Conservation (phyloP, 192 early-diverging fungal genomes). For the Funneliformis geosporum region DNA sequence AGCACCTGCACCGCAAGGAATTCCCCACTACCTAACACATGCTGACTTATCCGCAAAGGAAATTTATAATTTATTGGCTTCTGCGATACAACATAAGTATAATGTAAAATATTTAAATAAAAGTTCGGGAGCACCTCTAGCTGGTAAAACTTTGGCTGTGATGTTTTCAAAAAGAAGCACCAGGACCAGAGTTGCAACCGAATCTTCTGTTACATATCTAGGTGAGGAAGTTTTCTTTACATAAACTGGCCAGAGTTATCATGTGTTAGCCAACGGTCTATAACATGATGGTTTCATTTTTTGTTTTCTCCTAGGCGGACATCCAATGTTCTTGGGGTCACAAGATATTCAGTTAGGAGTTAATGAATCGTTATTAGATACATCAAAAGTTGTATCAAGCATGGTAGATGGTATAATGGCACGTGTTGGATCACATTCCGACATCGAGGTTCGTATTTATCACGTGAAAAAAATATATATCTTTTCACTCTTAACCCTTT, state of each 20-base stretch:
- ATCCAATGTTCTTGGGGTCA: constrained; percentile 91
- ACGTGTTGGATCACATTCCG: constrained; percentile 83
- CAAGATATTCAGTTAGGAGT: constrained; percentile 97
- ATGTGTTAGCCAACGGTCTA: neutral
- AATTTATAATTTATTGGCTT: constrained; percentile 75
- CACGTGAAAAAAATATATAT: neutral
- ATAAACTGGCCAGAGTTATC: neutral
- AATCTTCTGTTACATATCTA: constrained; percentile 86
- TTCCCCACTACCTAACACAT: constrained; percentile 74
- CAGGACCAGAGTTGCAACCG: constrained; percentile 93
- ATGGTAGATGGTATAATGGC: constrained; percentile 98
- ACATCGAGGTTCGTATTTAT: constrained; percentile 69
- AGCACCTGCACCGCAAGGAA: constrained; percentile 8
- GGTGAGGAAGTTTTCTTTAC: constrained; percentile 40
- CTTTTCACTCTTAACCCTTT: neutral
- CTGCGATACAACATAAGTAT: constrained; percentile 80
- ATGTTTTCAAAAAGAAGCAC: constrained; percentile 97
- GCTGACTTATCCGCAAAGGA: constrained; percentile 78
- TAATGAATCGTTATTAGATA: constrained; percentile 92
- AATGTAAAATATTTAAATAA: constrained; percentile 62
- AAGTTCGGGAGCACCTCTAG: constrained; percentile 55
- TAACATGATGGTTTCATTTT: neutral
- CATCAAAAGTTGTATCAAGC: constrained; percentile 84
- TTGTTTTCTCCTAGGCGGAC: constrained; percentile 66
- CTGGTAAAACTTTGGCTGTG: constrained; percentile 87